Base-by-base conservation (phyloP, 192 early-diverging fungal genomes). In the Coemansia sp. region DNA sequence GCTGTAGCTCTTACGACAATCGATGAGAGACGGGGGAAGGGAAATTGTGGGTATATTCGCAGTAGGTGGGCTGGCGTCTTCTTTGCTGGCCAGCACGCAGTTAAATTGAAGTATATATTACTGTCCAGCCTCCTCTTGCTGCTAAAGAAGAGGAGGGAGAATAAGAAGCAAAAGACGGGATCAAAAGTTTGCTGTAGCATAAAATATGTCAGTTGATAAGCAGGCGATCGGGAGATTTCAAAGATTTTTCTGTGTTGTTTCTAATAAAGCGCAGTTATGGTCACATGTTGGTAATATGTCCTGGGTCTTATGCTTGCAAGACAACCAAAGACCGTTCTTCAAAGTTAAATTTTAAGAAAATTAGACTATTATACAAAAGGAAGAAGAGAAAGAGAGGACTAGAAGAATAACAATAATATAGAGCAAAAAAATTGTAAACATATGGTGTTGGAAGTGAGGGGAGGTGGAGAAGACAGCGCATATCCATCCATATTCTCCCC, bases 191-290 rank as follows among this genome's bases (percentile, higher is more conserved):
- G 11, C 45, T n/a, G 5, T 22, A 42, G 63, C 41, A 55, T 37
- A 41, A 8, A 13, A 45, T 52, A 55, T 26, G 7, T 26, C 51
- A 8, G 21, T 26, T 2, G 26, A 54, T 7, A 11, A 21, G 21
- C 21, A 4, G 18, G 32, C 32, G 32, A 32, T 32, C 32, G 32
- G 32, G 32, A 32, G 32, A 32, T 32, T 32, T 32, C 32, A 32
- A 32, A 32, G 32, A 4, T 2, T 26, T 54, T 45, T 54, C 22
- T 26, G 51, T 22, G 21, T 11, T 15, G 51, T 22, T 10, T 54
- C 22, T 26, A 15, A 26, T 15, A 21, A 2, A 12, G 13, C 45
- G 18, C 42, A 43, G 54, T 67, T 67, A 67, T 60, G 56, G 66
- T 40, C 66, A 43, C 55, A 40, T 19, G 6, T 16, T 22, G 40